Conservation (phyloP, 2,329 filamentous ascomycete species). For the Diaporthe velutina region DNA sequence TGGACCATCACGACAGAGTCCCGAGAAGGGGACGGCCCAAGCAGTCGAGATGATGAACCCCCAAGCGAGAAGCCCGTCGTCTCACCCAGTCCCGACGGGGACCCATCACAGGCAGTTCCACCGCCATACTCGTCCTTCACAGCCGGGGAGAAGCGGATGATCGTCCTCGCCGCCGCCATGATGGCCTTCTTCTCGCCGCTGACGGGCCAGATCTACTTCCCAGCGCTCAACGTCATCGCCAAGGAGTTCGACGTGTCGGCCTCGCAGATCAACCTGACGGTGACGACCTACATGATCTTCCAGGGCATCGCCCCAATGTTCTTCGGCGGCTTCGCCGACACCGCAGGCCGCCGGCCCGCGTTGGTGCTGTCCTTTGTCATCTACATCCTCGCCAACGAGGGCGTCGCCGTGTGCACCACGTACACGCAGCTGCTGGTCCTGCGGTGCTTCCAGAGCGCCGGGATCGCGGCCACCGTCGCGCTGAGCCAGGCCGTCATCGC, state of each 20-base stretch:
- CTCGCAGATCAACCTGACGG: constrained; percentile 61
- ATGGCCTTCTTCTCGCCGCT: constrained; percentile 61
- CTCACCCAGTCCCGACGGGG: constrained; percentile 32
- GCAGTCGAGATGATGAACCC: constrained; percentile 36
- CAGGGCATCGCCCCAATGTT: constrained; percentile 68
- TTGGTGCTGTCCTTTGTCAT: constrained; percentile 66
- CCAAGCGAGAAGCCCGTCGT: constrained; percentile 38
- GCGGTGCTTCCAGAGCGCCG: constrained; percentile 68
- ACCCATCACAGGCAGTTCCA: constrained; percentile 34
- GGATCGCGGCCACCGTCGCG: constrained; percentile 71
- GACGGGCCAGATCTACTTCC: constrained; percentile 66
- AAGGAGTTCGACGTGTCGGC: constrained; percentile 58
- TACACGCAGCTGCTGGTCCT: constrained; percentile 66
- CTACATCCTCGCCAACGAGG: constrained; percentile 67
- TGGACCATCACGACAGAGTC: background rate
- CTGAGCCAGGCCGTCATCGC: constrained; percentile 71
- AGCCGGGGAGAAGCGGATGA: constrained; percentile 54
- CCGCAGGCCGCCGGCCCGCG: constrained; percentile 64
- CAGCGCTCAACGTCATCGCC: constrained; percentile 63
- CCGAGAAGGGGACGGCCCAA: background rate
- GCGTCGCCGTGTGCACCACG: constrained; percentile 62
- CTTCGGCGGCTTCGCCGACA: constrained; percentile 66
- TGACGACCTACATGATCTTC: constrained; percentile 71
- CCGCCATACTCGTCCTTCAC: constrained; percentile 54
- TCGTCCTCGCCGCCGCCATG: constrained; percentile 55